Base-by-base conservation (phyloP, 768 basidiomycete species). In the Strobilomyces dryophilus region DNA sequence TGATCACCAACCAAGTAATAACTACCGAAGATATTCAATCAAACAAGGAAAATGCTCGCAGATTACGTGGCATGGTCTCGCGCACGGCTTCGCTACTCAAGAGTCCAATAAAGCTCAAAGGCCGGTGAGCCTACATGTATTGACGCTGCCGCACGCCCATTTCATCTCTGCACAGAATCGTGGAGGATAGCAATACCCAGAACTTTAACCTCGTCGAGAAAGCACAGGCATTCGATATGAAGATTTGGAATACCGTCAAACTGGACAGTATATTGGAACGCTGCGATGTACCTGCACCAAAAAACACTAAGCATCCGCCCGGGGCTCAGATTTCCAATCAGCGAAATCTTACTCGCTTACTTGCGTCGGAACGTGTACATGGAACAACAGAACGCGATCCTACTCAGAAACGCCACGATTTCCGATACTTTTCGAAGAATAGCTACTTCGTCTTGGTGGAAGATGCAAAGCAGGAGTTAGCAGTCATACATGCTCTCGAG, bases 341-440 rank as follows among this genome's bases (percentile, higher is more conserved):
- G 53, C 79, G 75, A 37, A 75, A 79, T 52, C 75, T 89, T 27
- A 79, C 78, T 12, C 80, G 76, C 32, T 76, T 89, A 17, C 73
- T 92, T 40, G 83, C 91, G 61, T 85, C 87, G 18, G 97, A 98
- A 67, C 85, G 84, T 55, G 69, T 90, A 39, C 83, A 92, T 57
- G 97, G 97, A 43, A 78, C 78, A 4, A 85, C 83, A 17, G 97
- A 99, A 73, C 89, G 95, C 43, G 97, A 99, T 71, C 87, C 92
- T 1, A 85, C 81, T 18, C 89, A 94, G 56, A 90, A 82, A 56
- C 83, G 94, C 46, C 85, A 88, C 57, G 93, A 95, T 68, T 92
- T 83, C 64, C 82, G 79, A 52, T 99, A 98, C 68, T 98, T 98
- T 69, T 71, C 80, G 17, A 81, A 83, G 39, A 77, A 78, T 39